phyloP scores from a whole-genome alignment of 495 filamentous ascomycete species.

The Aspergillus nidulans region DNA sequence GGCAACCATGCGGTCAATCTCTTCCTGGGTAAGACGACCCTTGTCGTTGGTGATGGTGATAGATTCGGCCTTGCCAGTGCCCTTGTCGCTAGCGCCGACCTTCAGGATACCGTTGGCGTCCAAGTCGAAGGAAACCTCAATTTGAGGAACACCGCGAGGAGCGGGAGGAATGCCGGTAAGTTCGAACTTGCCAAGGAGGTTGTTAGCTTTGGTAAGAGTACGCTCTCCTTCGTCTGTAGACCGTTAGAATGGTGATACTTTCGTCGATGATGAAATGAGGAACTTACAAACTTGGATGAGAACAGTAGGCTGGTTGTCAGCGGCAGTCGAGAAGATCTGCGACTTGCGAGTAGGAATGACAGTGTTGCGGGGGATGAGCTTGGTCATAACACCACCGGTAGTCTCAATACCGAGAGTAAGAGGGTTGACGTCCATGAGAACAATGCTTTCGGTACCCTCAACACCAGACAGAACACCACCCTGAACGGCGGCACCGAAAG shows the following conservation, averaged over 20 bases:
- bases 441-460: slow-evolving; percentile 67
- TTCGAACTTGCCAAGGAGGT: slow-evolving; percentile 96
- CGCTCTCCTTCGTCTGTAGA: slow-evolving; percentile 78
- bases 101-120: slow-evolving; percentile 98
- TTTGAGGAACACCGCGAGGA: slow-evolving; percentile 93
- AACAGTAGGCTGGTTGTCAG: slow-evolving; percentile 96
- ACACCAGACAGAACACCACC: slow-evolving; percentile 92
- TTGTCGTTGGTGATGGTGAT: slow-evolving; percentile 99
- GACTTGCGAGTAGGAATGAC: slow-evolving; percentile 95
- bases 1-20: slow-evolving; percentile 96
- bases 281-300: slow-evolving; percentile 82
- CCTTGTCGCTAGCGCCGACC: slow-evolving; percentile 93
- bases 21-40: slow-evolving; percentile 90
- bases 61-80: slow-evolving; percentile 91
- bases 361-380: slow-evolving; percentile 92
- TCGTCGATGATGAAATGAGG: background rate
- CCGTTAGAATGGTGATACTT: slow-evolving; percentile 13
- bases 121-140: slow-evolving; percentile 95
- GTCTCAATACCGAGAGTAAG: slow-evolving; percentile 98
- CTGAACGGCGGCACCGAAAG: slow-evolving; percentile 95
- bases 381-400: slow-evolving; percentile 97
- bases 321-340: slow-evolving; percentile 96
- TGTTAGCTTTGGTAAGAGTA: slow-evolving; percentile 95
- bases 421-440: slow-evolving; percentile 98
- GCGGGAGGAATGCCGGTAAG: slow-evolving; percentile 91